Conservation (phyloP, 345 rosid species). For the Streptanthus diversifolius region DNA sequence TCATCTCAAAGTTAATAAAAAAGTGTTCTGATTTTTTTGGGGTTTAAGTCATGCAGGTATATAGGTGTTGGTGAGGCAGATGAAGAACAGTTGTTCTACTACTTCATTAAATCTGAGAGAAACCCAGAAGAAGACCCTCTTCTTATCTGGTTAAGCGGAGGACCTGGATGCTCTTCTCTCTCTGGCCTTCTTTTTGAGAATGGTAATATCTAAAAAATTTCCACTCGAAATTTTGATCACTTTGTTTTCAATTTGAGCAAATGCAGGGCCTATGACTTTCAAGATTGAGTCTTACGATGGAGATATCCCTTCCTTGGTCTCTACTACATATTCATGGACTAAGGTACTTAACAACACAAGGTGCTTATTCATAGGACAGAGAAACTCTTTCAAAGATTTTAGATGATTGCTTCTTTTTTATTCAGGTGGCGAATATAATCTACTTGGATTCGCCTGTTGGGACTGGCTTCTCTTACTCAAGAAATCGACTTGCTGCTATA, state of each 20-base stretch:
- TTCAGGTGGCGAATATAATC: constrained; percentile 61
- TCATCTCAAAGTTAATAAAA: not conserved
- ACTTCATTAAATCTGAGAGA: constrained; percentile 34
- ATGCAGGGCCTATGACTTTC: constrained; percentile 56
- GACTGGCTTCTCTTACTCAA: constrained; percentile 68
- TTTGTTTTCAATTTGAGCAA: not conserved
- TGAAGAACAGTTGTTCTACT: constrained; percentile 31
- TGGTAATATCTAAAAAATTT: not conserved
- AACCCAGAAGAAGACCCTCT: constrained; percentile 28
- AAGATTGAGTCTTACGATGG: constrained; percentile 53
- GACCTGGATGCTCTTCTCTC: constrained; percentile 41
- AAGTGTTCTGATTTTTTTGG: not conserved
- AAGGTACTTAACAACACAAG: constrained; percentile 30
- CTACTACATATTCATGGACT: constrained; percentile 68
- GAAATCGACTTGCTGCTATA: constrained; percentile 33
- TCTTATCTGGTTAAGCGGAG: constrained; percentile 34
- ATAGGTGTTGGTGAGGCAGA: constrained; percentile 31
- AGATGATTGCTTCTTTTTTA: not conserved
- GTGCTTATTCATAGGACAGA: constrained; percentile 38
- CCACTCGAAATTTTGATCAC: not conserved
- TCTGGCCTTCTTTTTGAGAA: constrained; percentile 26
- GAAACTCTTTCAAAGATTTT: not conserved
- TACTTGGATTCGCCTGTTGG: constrained; percentile 74
- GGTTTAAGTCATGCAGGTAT: constrained; percentile 19
- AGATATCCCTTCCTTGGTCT: constrained; percentile 50